Evolutionary conservation across 2,329 filamentous ascomycete genomes (phyloP), one percentile per base, ranked within the genome.

Genomic region (Talaromyces sp.): DNA sequence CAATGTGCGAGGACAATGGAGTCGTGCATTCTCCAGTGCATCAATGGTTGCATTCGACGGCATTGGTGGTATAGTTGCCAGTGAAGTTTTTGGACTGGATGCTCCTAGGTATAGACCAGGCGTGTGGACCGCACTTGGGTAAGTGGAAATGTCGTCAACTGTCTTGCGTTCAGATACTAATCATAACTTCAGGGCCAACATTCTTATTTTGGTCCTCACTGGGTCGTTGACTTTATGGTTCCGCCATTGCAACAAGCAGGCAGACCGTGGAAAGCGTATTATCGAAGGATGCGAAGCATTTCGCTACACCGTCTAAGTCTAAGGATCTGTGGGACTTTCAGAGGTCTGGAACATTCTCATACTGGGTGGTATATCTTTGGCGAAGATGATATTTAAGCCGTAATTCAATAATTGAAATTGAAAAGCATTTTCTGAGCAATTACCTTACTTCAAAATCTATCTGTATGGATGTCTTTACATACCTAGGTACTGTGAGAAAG

Each of bases 1-100:
- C 79, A 96, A 96, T 77, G 89, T 96, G 72, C 88, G 91, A 62
- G 92, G 91, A 0, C 91, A 95, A 79, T 96, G 91, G 91, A 96
- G 94, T 80, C 87, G 92, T 58, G 91, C 91, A 0, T 89, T 95
- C 70, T 89, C 87, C 75, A 91, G 87, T 66, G 90, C 91, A 2
- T 89, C 88, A 0, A 84, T 94, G 1, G 89, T 95, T 3, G 90
- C 89, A 1, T 87, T 91, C 59, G 91, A 91, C 7, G 91, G 90
- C 2, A 81, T 96, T 29, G 92, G 92, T 43, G 91, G 92, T 38
- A 95, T 95, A 68, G 86, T 86, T 1, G 91, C 91, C 29, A 87
- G 86, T 69, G 81, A 92, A 65, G 88, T 94, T 11, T 95, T 94
- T 78, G 83, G 88, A 11, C 71, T 77, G 64, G 76, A 78, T 63